Evolutionary conservation across 2,329 filamentous ascomycete genomes (phyloP).

Genomic region (Ceratocystiopsis brevicomis): DNA sequence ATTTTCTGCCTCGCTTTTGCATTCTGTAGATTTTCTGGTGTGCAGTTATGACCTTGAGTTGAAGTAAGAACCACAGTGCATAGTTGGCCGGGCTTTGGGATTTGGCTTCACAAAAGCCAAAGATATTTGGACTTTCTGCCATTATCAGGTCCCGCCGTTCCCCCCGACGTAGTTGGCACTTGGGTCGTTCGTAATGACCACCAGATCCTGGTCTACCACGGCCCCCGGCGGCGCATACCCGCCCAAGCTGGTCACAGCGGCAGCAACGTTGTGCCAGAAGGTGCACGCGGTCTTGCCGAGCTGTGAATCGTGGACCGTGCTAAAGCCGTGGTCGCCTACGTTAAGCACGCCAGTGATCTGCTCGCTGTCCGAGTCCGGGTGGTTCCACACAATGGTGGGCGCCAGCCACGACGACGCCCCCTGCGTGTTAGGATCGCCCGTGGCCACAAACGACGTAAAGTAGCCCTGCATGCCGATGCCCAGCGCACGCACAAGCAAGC

Average conservation of each 20-base stretch:
- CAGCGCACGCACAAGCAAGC: slow-evolving; percentile 16
- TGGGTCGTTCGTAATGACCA: slow-evolving; percentile 4
- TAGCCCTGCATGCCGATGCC: slow-evolving; percentile 22
- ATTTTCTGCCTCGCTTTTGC: no score
- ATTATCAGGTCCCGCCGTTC: background rate
- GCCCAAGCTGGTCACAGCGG: slow-evolving; percentile 14
- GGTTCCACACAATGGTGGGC: slow-evolving; percentile 17
- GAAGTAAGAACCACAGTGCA: no score
- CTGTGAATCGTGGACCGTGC: slow-evolving; percentile 15
- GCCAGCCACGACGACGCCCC: slow-evolving; percentile 14
- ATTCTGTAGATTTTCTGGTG: no score
- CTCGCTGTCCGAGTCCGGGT: slow-evolving; percentile 13
- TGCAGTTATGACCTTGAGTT: no score
- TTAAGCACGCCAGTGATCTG: slow-evolving; percentile 15
- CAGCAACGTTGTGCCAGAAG: slow-evolving; percentile 16
- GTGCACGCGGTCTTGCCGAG: slow-evolving; percentile 14
- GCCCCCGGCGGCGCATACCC: slow-evolving; percentile 15
- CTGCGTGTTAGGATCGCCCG: slow-evolving; percentile 20
- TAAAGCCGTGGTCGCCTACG: slow-evolving; percentile 16
- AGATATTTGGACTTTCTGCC: background rate
- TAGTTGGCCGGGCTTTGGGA: no score
- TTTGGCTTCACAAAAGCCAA: no score
- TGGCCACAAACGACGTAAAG: slow-evolving; percentile 20
- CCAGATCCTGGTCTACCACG: slow-evolving; percentile 8
- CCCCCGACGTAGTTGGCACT: slow-evolving; percentile 9